Conservation (phyloP, 2,329 filamentous ascomycete species). For the Didymella sp. region DNA sequence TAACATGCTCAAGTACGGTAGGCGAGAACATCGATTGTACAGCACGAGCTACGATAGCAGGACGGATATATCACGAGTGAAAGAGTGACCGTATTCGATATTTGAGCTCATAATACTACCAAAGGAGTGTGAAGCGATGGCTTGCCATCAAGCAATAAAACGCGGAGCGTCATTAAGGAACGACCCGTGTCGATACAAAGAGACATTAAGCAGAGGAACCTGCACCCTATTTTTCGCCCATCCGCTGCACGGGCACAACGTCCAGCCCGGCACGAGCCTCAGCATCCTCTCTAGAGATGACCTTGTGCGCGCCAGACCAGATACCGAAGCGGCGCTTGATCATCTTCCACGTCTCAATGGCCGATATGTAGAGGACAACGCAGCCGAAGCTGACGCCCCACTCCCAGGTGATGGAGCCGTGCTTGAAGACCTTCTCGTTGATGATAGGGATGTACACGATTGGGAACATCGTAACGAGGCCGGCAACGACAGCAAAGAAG, state of each 20-base stretch:
- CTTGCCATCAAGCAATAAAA: background rate
- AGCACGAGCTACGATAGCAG: too few relatives aligned
- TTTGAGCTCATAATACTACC: background rate
- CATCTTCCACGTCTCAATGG: constrained; percentile 56
- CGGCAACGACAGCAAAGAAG: constrained; percentile 53
- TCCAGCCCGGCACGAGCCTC: constrained; percentile 43
- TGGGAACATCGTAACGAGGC: constrained; percentile 53
- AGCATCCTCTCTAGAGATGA: constrained; percentile 45
- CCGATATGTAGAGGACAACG: constrained; percentile 50
- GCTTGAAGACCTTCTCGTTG: constrained; percentile 56
- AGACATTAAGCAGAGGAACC: background rate
- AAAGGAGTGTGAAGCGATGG: constrained; percentile 6
- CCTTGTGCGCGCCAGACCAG: constrained; percentile 42
- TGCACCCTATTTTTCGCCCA: constrained; percentile 25
- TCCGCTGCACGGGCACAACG: constrained; percentile 8
- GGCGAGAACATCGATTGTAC: too few relatives aligned
- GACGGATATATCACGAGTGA: background rate
- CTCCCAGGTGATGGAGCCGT: constrained; percentile 54
- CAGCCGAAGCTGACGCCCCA: constrained; percentile 55
- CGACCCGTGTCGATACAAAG: constrained; percentile 9
- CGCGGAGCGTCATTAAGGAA: background rate
- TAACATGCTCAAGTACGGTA: too few relatives aligned
- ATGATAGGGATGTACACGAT: constrained; percentile 56
- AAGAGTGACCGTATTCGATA: constrained; percentile 14
- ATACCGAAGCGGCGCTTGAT: constrained; percentile 50